A percentile compares a stretch with the other conserved stretches of the same genome.
Evolutionary conservation across 1,284 basidiomycete species (phyloP).

Genomic region (Stygiomarasmius scandens): DNA sequence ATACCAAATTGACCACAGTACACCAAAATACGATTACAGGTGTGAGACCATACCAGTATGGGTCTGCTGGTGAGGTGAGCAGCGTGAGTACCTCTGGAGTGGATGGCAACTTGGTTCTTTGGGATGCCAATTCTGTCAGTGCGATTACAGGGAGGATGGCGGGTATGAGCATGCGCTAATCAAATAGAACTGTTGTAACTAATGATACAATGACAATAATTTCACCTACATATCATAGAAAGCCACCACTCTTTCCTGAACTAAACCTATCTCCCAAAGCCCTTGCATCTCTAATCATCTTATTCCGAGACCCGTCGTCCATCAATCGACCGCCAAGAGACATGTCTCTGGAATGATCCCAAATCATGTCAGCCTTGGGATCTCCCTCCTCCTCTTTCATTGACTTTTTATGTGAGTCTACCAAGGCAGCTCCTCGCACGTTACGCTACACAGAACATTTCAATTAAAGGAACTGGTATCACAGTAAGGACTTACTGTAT

Average conservation of each 20-base stretch:
- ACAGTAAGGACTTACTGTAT: conserved; percentile 61
- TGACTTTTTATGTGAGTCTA: conserved; percentile 64
- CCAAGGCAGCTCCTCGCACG: conserved; percentile 66
- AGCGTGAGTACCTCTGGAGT: conserved; percentile 92
- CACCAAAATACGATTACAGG: conserved; percentile 99
- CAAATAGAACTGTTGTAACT: not conserved
- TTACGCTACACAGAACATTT: conserved; percentile 48
- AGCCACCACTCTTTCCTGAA: conserved; percentile 65
- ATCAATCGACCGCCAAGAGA: conserved; percentile 79
- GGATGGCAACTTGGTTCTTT: conserved; percentile 93
- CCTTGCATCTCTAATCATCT: conserved; percentile 78
- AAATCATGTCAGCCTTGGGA: conserved; percentile 70
- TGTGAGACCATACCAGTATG: conserved; percentile 73
- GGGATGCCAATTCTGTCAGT: conserved; percentile 71
- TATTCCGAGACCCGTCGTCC: conserved; percentile 79
- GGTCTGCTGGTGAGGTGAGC: conserved; percentile 62
- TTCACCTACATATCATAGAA: conserved; percentile 35
- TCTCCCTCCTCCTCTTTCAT: conserved; percentile 42
- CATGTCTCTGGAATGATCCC: conserved; percentile 91
- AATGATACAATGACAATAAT: not conserved
- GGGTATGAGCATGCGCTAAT: conserved; percentile 39
- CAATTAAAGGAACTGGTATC: not conserved
- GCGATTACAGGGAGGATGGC: conserved; percentile 49
- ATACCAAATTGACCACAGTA: conserved; percentile 83
- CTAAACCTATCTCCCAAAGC: conserved; percentile 83